A percentile compares a stretch with the other conserved stretches of the same genome.
Evolutionary conservation across 2,329 filamentous ascomycete genomes (phyloP).

Genomic region (Fusarium sublunatum): DNA sequence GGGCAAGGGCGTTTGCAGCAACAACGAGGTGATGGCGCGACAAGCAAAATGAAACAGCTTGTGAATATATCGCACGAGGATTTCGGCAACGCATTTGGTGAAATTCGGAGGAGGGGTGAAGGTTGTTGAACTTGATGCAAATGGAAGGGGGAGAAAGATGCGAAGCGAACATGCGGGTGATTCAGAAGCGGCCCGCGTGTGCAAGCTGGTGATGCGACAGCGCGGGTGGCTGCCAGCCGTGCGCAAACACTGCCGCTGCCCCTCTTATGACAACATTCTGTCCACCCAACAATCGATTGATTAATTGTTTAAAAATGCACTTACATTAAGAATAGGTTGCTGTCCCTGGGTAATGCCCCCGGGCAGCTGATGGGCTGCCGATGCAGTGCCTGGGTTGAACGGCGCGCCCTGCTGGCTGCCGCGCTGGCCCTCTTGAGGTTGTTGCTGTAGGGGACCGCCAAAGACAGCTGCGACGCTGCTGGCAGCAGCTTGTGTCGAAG

Average conservation of each 20-base stretch:
- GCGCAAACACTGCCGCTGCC: constrained; percentile 16
- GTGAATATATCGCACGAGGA: constrained; percentile 6
- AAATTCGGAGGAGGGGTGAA: constrained; percentile 7
- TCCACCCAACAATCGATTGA: not conserved
- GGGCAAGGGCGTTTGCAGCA: constrained; percentile 2
- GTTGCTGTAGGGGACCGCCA: constrained; percentile 74
- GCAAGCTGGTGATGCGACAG: constrained; percentile 6
- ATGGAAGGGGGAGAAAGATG: not conserved
- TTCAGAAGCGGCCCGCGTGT: constrained; percentile 22
- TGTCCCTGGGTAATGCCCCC: constrained; percentile 56
- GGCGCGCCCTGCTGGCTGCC: constrained; percentile 57
- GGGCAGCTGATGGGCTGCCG: constrained; percentile 53
- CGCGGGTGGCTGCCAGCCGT: constrained; percentile 23
- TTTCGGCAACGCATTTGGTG: not conserved
- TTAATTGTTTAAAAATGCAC: constrained; percentile 44
- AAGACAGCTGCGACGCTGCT: constrained; percentile 74
- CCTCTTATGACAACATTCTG: constrained; percentile 12
- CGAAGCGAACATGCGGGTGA: constrained; percentile 23
- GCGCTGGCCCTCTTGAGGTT: constrained; percentile 72
- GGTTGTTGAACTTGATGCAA: constrained; percentile 3
- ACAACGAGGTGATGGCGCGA: constrained; percentile 2
- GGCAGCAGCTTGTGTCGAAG: constrained; percentile 66
- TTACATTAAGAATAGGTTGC: constrained; percentile 63
- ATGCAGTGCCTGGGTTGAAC: constrained; percentile 59
- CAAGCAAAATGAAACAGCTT: constrained; percentile 5